Percentiles rank a stretch among this genome's conserved stretches.
Evolutionary conservation across 805 yeast species (phyloP).

Genomic region (Cyberlindnera nakhonratchasimensis): DNA sequence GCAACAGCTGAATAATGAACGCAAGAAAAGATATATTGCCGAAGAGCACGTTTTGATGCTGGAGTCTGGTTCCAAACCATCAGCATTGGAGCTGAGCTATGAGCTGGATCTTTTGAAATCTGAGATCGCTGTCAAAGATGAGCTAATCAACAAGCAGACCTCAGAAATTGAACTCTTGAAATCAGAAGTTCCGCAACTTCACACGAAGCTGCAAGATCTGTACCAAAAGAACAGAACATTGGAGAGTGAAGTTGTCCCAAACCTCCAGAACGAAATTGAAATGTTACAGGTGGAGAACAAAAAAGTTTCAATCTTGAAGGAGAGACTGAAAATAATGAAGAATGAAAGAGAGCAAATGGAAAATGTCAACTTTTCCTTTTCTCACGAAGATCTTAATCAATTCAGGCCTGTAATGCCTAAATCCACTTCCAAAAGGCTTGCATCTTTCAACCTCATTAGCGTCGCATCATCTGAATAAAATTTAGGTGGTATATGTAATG

Average conservation of each 20-base stretch:
- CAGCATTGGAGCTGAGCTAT: conserved; percentile 51
- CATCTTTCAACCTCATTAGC: conserved; percentile 19
- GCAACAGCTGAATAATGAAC: conserved; percentile 57
- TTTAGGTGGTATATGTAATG: too few species aligned
- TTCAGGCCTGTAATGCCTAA: neutral
- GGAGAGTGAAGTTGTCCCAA: conserved; percentile 43
- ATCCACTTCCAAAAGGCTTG: conserved; percentile 10
- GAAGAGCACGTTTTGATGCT: conserved; percentile 63
- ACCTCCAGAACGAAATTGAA: conserved; percentile 40
- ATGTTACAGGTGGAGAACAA: conserved; percentile 29
- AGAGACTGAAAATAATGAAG: conserved; percentile 29
- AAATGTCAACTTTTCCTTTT: conserved; percentile 3
- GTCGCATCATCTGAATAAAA: conserved; percentile 8
- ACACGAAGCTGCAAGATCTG: conserved; percentile 38
- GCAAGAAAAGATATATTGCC: conserved; percentile 61
- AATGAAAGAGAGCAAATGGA: conserved; percentile 32
- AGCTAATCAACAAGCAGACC: conserved; percentile 42
- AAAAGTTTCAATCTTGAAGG: conserved; percentile 22
- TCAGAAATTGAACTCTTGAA: conserved; percentile 42
- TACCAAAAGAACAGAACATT: conserved; percentile 40
- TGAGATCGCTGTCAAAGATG: conserved; percentile 46
- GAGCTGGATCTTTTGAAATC: conserved; percentile 52
- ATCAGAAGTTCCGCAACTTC: conserved; percentile 35
- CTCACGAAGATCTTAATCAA: conserved; percentile 3
- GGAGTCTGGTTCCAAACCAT: conserved; percentile 51